These are phyloP conservation scores for Aspergillus ibericus DNA, from an alignment of 2,329 filamentous ascomycete genomes.

Conservation along the genomic window DNA sequence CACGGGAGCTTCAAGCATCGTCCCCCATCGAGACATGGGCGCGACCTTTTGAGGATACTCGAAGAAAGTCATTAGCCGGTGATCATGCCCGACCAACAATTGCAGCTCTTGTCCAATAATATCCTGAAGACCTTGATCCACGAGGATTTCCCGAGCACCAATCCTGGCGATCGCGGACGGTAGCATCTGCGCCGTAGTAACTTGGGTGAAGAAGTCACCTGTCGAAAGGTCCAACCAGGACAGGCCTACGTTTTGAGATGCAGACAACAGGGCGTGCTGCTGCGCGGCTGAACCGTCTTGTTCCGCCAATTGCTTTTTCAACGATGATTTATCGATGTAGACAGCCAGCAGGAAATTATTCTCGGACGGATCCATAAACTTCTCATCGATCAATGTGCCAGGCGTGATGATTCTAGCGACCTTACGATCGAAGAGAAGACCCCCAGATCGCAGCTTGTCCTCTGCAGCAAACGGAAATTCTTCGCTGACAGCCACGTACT, in stretches of 20 bases:
- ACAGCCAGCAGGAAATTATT: conserved; percentile 92
- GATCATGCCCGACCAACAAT: conserved; percentile 70
- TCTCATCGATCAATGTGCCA: conserved; percentile 94
- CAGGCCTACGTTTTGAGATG: conserved; percentile 63
- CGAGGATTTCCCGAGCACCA: conserved; percentile 77
- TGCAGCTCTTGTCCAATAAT: conserved; percentile 63
- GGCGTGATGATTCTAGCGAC: conserved; percentile 89
- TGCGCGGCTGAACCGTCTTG: conserved; percentile 23
- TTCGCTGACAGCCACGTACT: conserved; percentile 90
- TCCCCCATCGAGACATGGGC: conserved; percentile 65
- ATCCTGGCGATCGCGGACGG: conserved; percentile 82
- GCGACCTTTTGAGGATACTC: conserved; percentile 46
- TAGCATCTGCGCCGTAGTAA: conserved; percentile 67
- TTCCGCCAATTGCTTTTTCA: conserved; percentile 22
- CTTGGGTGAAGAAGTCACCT: conserved; percentile 87
- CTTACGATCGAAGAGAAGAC: conserved; percentile 77
- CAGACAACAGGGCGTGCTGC: conserved; percentile 31
- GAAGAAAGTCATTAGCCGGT: conserved; percentile 74
- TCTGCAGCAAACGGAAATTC: conserved; percentile 77
- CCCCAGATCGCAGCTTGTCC: conserved; percentile 69
- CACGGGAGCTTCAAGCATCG: conserved; percentile 75
- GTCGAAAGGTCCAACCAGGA: conserved; percentile 96
- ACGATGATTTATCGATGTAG: conserved; percentile 51
- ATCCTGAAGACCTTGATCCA: conserved; percentile 64
- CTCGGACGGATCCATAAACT: conserved; percentile 90